These are phyloP conservation scores for Neodidymelliopsis sp. DNA, from an alignment of 2,329 filamentous ascomycete genomes.

Conservation along the genomic window DNA sequence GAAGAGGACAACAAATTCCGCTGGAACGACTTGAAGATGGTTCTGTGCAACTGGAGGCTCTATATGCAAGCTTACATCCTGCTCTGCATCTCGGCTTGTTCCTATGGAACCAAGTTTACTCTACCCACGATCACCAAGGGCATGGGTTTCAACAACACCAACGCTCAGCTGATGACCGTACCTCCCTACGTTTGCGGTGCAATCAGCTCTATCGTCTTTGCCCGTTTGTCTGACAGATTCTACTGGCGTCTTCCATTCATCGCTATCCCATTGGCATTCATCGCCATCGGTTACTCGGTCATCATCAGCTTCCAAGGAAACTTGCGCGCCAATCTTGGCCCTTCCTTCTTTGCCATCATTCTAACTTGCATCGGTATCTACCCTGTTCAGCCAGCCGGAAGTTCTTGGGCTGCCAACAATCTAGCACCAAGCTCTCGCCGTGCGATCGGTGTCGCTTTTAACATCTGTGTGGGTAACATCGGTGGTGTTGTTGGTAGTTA, in stretches of 20 bases:
- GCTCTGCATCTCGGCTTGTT: slow-evolving; percentile 34
- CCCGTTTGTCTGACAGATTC: slow-evolving; percentile 34
- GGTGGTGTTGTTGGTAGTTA: slow-evolving; percentile 44
- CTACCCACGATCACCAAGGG: slow-evolving; percentile 36
- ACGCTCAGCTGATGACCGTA: slow-evolving; percentile 40
- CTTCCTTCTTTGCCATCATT: slow-evolving; percentile 56
- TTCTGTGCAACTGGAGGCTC: slow-evolving; percentile 36
- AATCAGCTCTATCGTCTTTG: slow-evolving; percentile 33
- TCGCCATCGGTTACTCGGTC: slow-evolving; percentile 35
- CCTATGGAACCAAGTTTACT: slow-evolving; percentile 43
- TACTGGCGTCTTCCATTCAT: slow-evolving; percentile 39
- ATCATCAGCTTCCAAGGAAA: slow-evolving; percentile 52
- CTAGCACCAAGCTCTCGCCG: slow-evolving; percentile 39
- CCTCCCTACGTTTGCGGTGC: slow-evolving; percentile 38
- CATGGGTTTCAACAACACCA: slow-evolving; percentile 41
- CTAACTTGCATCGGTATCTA: slow-evolving; percentile 53
- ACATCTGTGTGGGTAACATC: slow-evolving; percentile 39
- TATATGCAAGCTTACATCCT: slow-evolving; percentile 43
- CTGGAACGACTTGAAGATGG: slow-evolving; percentile 37
- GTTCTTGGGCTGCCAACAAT: slow-evolving; percentile 43
- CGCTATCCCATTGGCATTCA: slow-evolving; percentile 44
- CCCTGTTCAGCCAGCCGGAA: slow-evolving; percentile 41
- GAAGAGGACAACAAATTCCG: slow-evolving; percentile 27
- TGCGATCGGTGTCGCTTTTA: slow-evolving; percentile 42
- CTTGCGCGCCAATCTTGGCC: slow-evolving; percentile 51